phyloP scores from a whole-genome alignment of 2,329 filamentous ascomycete genomes.

The Remersonia thermophila region DNA sequence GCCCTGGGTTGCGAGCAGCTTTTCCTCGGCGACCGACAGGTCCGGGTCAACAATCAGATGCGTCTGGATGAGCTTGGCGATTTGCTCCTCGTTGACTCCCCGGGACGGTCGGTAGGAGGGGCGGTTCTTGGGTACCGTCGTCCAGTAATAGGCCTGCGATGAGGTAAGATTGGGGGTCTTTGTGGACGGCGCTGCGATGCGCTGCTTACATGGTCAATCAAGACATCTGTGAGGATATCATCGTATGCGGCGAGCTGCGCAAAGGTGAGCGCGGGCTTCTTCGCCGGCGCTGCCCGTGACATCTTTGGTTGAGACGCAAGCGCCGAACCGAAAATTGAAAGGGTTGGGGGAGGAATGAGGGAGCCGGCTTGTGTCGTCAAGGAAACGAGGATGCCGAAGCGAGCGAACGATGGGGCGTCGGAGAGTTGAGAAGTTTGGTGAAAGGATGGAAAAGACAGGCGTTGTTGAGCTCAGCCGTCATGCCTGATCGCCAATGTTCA shows the following conservation, averaged over 20 bases:
- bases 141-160: slow-evolving; percentile 83
- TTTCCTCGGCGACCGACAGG: slow-evolving; percentile 54
- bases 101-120: slow-evolving; percentile 75
- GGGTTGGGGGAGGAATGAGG: background rate
- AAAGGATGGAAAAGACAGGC: too few species aligned
- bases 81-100: slow-evolving; percentile 56
- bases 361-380: too few species aligned
- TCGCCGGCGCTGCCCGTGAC: slow-evolving; percentile 20
- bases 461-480: too few species aligned
- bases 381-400: too few species aligned
- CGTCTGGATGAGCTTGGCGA: slow-evolving; percentile 47
- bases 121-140: slow-evolving; percentile 86
- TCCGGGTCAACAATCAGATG: slow-evolving; percentile 67
- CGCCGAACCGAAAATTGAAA: background rate
- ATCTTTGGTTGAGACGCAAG: slow-evolving; percentile 7
- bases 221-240: slow-evolving; percentile 86
- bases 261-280: slow-evolving; percentile 68
- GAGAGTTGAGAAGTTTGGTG: too few species aligned
- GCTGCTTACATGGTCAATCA: slow-evolving; percentile 81
- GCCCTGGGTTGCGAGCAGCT: slow-evolving; percentile 60
- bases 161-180: background rate
- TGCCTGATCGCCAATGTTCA: too few species aligned
- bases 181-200: background rate
- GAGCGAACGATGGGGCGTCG: too few species aligned
- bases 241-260: slow-evolving; percentile 86